phyloP scores from a whole-genome alignment of 2,329 filamentous ascomycete species.

The Blastomyces silverae region DNA sequence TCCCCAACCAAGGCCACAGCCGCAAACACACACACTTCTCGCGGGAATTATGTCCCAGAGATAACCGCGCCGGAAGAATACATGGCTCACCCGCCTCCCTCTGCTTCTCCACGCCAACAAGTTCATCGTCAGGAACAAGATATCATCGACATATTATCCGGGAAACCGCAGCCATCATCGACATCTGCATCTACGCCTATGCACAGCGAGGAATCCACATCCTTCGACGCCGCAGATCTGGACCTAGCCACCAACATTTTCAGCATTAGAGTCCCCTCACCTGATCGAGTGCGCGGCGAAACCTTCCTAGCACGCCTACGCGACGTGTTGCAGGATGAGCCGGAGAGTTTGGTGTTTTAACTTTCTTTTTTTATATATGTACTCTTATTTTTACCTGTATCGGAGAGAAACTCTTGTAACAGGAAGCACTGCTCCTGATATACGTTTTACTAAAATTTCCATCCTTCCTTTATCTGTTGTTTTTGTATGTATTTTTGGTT shows the following conservation, averaged over 20 bases:
- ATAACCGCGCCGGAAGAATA: constrained; percentile 50
- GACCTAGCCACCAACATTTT: constrained; percentile 64
- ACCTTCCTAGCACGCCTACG: constrained; percentile 84
- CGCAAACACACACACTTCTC: constrained; percentile 36
- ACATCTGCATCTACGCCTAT: constrained; percentile 24
- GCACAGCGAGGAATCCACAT: constrained; percentile 28
- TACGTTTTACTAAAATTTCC: neutral
- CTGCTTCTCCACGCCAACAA: constrained; percentile 19
- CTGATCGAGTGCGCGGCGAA: constrained; percentile 73
- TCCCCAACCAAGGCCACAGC: constrained; percentile 42
- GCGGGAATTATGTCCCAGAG: constrained; percentile 64
- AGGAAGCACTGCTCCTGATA: neutral
- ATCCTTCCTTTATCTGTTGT: neutral
- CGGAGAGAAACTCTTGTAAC: neutral
- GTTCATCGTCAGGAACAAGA: constrained; percentile 55
- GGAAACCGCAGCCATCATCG: constrained; percentile 30
- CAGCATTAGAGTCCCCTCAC: constrained; percentile 68
- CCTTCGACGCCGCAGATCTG: constrained; percentile 21
- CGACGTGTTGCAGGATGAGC: constrained; percentile 71
- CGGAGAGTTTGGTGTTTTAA: constrained; percentile 60
- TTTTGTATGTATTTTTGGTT: neutral
- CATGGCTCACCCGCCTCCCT: constrained; percentile 15
- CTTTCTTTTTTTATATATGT: too few species aligned
- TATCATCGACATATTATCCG: constrained; percentile 73
- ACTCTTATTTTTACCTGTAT: constrained; percentile 15